phyloP scores from a whole-genome alignment of 192 early-diverging fungal species.

The Haplosporangium gracile region DNA sequence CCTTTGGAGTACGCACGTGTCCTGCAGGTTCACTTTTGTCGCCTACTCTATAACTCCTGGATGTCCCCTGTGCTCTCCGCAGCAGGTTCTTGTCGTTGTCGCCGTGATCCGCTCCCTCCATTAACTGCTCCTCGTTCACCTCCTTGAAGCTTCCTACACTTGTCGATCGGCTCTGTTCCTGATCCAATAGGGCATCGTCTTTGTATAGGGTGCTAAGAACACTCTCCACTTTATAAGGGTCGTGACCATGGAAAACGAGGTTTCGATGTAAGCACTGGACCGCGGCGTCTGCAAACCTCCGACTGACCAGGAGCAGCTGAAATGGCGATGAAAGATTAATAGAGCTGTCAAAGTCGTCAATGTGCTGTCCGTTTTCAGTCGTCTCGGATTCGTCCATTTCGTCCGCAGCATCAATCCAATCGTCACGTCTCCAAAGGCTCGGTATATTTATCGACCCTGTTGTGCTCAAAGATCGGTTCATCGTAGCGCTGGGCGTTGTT shows the following conservation, averaged over 20 bases:
- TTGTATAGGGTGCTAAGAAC: constrained; percentile 27
- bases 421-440: neutral
- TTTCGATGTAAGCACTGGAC: constrained; percentile 31
- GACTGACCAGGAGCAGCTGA: constrained; percentile 38
- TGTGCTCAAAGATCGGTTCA: constrained; percentile 15
- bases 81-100: neutral
- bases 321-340: constrained; percentile 32
- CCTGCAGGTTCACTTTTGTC: constrained; percentile 4
- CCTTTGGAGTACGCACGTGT: neutral
- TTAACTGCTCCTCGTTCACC: neutral
- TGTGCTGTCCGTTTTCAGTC: constrained; percentile 5
- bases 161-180: neutral
- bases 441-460: neutral
- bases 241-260: constrained; percentile 53
- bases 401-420: neutral
- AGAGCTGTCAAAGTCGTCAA: constrained; percentile 30
- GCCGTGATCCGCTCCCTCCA: neutral
- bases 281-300: constrained; percentile 45
- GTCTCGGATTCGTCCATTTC: constrained; percentile 6
- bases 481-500: neutral
- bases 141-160: constrained; percentile 8
- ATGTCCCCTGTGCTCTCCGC: neutral
- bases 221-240: constrained; percentile 25
- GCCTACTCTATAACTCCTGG: neutral
- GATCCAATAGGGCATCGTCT: constrained; percentile 11